Evolutionary conservation across 2,329 filamentous ascomycete genomes (phyloP), one percentile per base, ranked within the genome.

Genomic region (Cytospora leucostoma): DNA sequence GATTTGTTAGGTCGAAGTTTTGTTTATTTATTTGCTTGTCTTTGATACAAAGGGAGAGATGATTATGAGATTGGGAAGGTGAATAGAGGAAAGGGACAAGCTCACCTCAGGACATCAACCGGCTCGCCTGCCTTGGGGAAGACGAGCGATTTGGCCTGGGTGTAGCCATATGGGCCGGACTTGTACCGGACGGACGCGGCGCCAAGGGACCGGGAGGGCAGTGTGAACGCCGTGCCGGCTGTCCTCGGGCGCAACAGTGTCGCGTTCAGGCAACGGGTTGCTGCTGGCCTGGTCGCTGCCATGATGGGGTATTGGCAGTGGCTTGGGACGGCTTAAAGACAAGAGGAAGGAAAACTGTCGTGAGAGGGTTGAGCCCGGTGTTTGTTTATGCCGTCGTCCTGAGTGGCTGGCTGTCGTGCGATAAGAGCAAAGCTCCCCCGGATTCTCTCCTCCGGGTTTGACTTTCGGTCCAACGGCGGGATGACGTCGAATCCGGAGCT

Each of bases 131-230:
- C 86, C 66, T 88, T 82, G 49, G 85, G 85, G 75, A 91, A 92
- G 54, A 91, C 86, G 68, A 95, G 85, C n/a, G 89, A 85, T 79
- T 93, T 93, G 67, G 91, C 88, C 77, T 94, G 91, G 50, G 90
- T 91, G 78, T 95, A 95, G 71, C 91, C 91, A 73, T 92, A 93
- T 0, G 85, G 84, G 0, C 83, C 84, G 4, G 84, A 86, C 71
- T 84, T 85, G 74, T 74, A 72, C 52, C 84, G 80, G 59, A 76
- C 73, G 19, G 74, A 67, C 34, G 58, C 64, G 32, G 58, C 61
- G 51, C 67, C 68, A 59, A 67, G 68, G 55, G 68, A 66, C 59
- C 59, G 49, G 38, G 62, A 35, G 32, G 47, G 55, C 10, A 37
- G 51, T 27, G 52, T 44, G n/a, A 27, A 27, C 27, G 51, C 21